Base-by-base conservation (phyloP, 1,284 basidiomycete genomes). In the Ceratobasidium sp. region DNA sequence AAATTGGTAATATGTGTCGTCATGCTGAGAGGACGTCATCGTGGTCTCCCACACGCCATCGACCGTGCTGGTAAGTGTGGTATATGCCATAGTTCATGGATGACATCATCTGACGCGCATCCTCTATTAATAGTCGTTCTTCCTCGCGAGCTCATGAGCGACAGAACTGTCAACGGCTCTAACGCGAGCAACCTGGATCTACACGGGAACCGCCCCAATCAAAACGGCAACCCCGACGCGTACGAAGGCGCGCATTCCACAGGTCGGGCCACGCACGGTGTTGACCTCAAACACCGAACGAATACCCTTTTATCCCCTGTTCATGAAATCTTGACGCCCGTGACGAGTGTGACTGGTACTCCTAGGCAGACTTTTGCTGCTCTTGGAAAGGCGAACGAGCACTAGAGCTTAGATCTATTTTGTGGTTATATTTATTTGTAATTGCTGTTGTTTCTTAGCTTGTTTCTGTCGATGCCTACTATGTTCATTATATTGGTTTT, bases 11-110 rank as follows among this genome's bases (percentile, higher is more conserved):
- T 98, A 23, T 89, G 88, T 76, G 79, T 86, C 3, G 94, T 98
- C 76, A 98, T 98, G 94, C 84, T 98, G 70, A 90, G 96, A 75
- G 96, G 96, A 8, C 86, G 96, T 12, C 96, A 98, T 81, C 89
- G 97, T 58, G 94, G 94, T 34, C 76, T 84, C 14, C 83, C 82
- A 0, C 79, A 80, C 39, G 78, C 69, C 1, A 71, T 71, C 16
- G 69, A 71, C 50, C 57, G 69, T 28, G 69, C 69, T 28, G 69
- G 70, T 71, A 18, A 52, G 70, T 71, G 9, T 14, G n/a, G 23
- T 43, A 23, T 39, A 52, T n/a, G n/a, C n/a, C 26, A 12, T 28
- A 4, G 3, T n/a, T n/a, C 2, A 6, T 28, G 9, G 4, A 16
- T n/a, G 1, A 3, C 2, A 8, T 12, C 28, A 28, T n/a, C 57